A percentile compares a stretch with the other conserved stretches of the same genome.
Evolutionary conservation across 495 filamentous ascomycete genomes (phyloP).

Genomic region (Baudoinia panamericana): DNA sequence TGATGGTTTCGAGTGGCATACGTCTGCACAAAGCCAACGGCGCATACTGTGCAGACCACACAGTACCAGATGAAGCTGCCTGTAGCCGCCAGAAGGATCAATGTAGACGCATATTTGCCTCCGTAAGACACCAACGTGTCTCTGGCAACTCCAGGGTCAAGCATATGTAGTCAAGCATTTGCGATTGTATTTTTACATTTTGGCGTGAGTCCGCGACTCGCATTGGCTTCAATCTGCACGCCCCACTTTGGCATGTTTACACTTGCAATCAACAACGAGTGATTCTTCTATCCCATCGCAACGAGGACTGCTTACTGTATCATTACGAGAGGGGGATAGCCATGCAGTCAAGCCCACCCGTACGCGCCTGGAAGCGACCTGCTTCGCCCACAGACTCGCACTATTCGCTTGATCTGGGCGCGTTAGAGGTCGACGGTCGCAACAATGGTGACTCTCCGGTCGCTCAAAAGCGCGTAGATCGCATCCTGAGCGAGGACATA

Average conservation of each 20-base stretch:
- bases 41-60: conserved; percentile 41
- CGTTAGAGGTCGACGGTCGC: conserved; percentile 11
- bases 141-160: not conserved
- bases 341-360: conserved; percentile 18
- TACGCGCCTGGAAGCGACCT: conserved; percentile 14
- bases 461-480: conserved; percentile 10
- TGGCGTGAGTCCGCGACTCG: not conserved
- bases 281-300: no score
- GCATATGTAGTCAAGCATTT: no score
- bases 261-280: not conserved
- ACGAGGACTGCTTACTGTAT: no score
- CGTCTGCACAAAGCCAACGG: conserved; percentile 48
- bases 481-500: conserved; percentile 24
- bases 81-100: conserved; percentile 13
- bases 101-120: conserved; percentile 3
- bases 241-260: conserved; percentile 1
- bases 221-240: not conserved
- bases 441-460: conserved; percentile 6
- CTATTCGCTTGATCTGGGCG: conserved; percentile 19
- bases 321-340: no score
- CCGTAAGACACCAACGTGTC: not conserved
- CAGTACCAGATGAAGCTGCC: conserved; percentile 46
- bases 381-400: conserved; percentile 11
- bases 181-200: no score
- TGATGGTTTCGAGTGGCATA: no score